Conservation (phyloP, 768 basidiomycete genomes). For the Lentinus tigrinus region DNA sequence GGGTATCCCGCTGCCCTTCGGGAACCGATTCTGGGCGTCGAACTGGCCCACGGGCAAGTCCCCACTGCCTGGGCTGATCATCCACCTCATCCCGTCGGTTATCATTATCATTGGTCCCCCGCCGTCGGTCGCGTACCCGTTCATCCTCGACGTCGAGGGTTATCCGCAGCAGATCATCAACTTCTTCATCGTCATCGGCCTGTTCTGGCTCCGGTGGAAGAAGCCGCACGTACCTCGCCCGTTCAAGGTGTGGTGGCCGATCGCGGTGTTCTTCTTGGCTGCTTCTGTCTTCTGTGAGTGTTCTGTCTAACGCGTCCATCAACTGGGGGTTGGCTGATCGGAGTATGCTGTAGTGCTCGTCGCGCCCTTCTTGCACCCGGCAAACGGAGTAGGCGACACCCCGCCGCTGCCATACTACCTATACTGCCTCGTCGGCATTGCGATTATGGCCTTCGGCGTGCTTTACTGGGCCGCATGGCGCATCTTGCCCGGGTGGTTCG, state of each 20-base stretch:
- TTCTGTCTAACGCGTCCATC: neutral
- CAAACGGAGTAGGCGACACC: slow-evolving; percentile 55
- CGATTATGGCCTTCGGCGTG: slow-evolving; percentile 43
- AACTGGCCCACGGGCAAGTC: slow-evolving; percentile 62
- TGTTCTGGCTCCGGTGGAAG: slow-evolving; percentile 56
- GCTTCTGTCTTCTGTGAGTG: slow-evolving; percentile 50
- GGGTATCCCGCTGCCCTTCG: slow-evolving; percentile 59
- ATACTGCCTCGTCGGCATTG: slow-evolving; percentile 57
- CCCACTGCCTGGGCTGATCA: slow-evolving; percentile 53
- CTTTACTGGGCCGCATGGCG: slow-evolving; percentile 59
- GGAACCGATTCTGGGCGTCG: slow-evolving; percentile 59
- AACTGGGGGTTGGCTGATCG: no score
- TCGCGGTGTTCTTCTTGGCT: slow-evolving; percentile 54
- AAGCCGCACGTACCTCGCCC: slow-evolving; percentile 47
- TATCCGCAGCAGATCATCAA: slow-evolving; percentile 57
- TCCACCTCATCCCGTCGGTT: slow-evolving; percentile 54
- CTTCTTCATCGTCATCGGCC: slow-evolving; percentile 53
- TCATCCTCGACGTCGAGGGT: slow-evolving; percentile 57
- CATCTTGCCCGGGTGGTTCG: slow-evolving; percentile 47
- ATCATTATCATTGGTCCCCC: slow-evolving; percentile 58
- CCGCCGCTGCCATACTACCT: slow-evolving; percentile 61
- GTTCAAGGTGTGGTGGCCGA: slow-evolving; percentile 61
- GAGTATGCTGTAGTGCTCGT: slow-evolving; percentile 42
- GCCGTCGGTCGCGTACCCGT: slow-evolving; percentile 52
- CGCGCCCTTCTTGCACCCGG: slow-evolving; percentile 54